Evolutionary conservation across 2,329 filamentous ascomycete genomes (phyloP), one percentile per base, ranked within the genome.

Genomic region (Pseudocercospora macadamiae): DNA sequence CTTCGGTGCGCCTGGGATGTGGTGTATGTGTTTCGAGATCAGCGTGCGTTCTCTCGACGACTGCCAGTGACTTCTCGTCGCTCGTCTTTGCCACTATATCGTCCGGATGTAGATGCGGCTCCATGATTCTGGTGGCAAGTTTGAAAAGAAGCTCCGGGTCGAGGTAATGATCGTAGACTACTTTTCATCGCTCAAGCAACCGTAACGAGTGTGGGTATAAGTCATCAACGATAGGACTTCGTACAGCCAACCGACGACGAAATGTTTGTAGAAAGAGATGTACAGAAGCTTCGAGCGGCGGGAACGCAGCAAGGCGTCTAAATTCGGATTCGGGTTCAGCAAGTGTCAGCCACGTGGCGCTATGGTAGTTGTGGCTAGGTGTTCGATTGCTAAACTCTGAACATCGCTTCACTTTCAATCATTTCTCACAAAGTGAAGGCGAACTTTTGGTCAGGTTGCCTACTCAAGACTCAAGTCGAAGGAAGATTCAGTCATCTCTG

Each of bases 21-120:
- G 77, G 76, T 28, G 72, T 67, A 66, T 81, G 78, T 8, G 74
- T 76, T 62, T 80, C 77, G 62, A 80, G 72, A 57, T 80, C 76
- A 48, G 69, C 71, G 51, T 71, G 66, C 18, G 76, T 78, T 30
- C 73, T 73, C 58, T 80, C 79, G 7, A 83, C 73, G 16, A 78
- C 74, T 44, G 78, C 81, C 26, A 81, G 57, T 23, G 62, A 60
- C 32, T 42, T 56, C 21, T 49, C 34, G 44, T 70, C 61, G 45
- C 54, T 49, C 19, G 56, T 66, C 10, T 60, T 63, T 12, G 55
- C 61, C 30, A 71, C 69, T 2, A 72, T 61, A 45, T 73, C 70
- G 51, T 72, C 70, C 26, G 64, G 54, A 54, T 67, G 55, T 18
- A 71, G 52, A 34, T 57, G 26, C 7, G 45, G 52, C 19, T 60